Base-by-base conservation (phyloP, 371 early-diverging fungal species). In the Syncephalis fuscata region DNA sequence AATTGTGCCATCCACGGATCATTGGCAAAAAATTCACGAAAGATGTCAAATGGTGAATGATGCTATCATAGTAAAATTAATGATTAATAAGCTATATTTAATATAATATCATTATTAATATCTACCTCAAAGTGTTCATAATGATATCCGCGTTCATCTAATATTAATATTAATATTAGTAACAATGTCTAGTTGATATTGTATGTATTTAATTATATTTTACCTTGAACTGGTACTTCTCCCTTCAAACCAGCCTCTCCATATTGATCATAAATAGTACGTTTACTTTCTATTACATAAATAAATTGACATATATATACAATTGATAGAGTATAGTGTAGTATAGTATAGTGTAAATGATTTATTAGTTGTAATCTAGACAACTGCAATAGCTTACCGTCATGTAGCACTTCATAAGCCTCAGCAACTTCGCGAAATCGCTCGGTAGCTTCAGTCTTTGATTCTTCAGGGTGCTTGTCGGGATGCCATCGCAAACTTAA, bases 371-470 rank as follows among this genome's bases (percentile, higher is more conserved):
- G 17, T 41, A 8, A 41, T 17, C 41, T 3, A 37, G 9, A 37
- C 7, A 9, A 41, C 16, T 17, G 27, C 37, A n/a, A 10, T 15
- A 32, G 48, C 63, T 51, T 68, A 73, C 69, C 55, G 50, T 74
- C 71, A 20, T 66, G 65, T 40, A 74, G 48, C 17, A 71, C 61
- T 53, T 74, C 71, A 48, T 70, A 74, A 15, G 74, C 74, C 48
- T 68, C 45, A 21, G 49, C n/a, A 27, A 51, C 41, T 39, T 24
- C 32, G 32, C 47, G 50, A 43, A 41, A 57, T 55, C 60, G 67
- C 50, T 65, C 63, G 55, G 67, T 71, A 7, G 58, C 63, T 23
- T 69, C 68, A 22, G 65, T 67, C 15, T 56, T 51, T 16, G 38
- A 37, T 8, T 58, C 22, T 11, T 58, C 55, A 5, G 55, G 36